Percentiles rank a stretch among this genome's conserved stretches.
Conservation (phyloP, 306 rosid species). For the Quercus mongolica region DNA sequence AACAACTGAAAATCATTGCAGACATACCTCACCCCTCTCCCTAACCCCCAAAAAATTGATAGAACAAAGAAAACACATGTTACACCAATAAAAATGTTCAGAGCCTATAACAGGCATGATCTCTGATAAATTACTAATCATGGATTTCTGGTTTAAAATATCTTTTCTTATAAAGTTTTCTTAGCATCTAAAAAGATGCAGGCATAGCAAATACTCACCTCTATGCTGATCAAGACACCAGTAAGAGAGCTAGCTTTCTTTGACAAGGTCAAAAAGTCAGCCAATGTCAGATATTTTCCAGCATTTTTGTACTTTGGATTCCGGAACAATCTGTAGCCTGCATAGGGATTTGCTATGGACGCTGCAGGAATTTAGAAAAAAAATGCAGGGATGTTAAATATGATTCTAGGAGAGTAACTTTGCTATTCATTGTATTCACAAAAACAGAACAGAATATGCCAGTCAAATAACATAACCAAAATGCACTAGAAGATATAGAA, state of each 20-base stretch:
- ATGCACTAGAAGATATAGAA: slow-evolving; percentile 9
- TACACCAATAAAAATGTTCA: background rate
- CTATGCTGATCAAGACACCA: slow-evolving; percentile 66
- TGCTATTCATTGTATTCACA: background rate
- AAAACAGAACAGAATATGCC: background rate
- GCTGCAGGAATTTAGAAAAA: slow-evolving; percentile 50
- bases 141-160: background rate
- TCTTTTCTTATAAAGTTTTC: background rate
- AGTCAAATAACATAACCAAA: slow-evolving; percentile 8
- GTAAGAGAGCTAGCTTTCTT: slow-evolving; percentile 59
- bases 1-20: background rate
- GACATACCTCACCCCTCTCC: background rate
- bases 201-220: slow-evolving; percentile 45
- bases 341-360: slow-evolving; percentile 43
- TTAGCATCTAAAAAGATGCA: background rate
- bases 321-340: slow-evolving; percentile 36
- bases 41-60: background rate
- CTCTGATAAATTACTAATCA: background rate
- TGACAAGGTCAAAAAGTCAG: slow-evolving; percentile 75
- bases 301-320: slow-evolving; percentile 46
- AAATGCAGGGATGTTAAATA: slow-evolving; percentile 23
- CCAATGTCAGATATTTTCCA: slow-evolving; percentile 50
- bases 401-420: slow-evolving; percentile 1
- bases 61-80: background rate
- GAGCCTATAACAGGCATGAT: too few relatives aligned